These are phyloP conservation scores for Ciborinia camelliae DNA, from an alignment of 2,329 filamentous ascomycete genomes.

Conservation along the genomic window DNA sequence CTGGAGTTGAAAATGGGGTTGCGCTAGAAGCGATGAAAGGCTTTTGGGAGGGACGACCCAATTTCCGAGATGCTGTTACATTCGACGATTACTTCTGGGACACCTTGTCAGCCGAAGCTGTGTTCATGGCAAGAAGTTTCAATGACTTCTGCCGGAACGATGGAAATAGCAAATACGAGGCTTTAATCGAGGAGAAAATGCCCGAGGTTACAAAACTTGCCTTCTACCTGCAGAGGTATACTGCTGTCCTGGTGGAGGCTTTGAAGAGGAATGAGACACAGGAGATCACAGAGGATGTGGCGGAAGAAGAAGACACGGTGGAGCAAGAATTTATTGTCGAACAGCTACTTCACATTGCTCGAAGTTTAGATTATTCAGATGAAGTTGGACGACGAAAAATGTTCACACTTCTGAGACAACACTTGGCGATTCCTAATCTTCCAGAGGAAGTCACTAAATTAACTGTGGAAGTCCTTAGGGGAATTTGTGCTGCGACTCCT, in stretches of 20 bases:
- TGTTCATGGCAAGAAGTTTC: constrained; percentile 87
- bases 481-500: constrained; percentile 72
- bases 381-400: constrained; percentile 94
- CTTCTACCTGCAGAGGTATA: constrained; percentile 79
- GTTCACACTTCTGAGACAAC: constrained; percentile 85
- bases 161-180: constrained; percentile 69
- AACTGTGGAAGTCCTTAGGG: constrained; percentile 74
- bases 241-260: constrained; percentile 63
- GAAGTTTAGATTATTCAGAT: constrained; percentile 94
- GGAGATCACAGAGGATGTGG: constrained; percentile 51
- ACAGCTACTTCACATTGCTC: constrained; percentile 86
- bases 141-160: constrained; percentile 86
- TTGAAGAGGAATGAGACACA: constrained; percentile 55
- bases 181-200: constrained; percentile 84
- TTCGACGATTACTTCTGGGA: constrained; percentile 79
- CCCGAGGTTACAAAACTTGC: constrained; percentile 91
- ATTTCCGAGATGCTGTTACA: constrained; percentile 68
- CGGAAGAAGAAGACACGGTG: constrained; percentile 75
- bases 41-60: constrained; percentile 90
- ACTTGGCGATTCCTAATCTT: constrained; percentile 78
- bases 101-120: constrained; percentile 76
- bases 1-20: constrained; percentile 83
- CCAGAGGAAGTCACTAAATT: constrained; percentile 92
- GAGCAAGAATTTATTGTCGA: constrained; percentile 96
- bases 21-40: constrained; percentile 91